Conservation (phyloP, 768 basidiomycete species). For the Cubamyces lactineus region DNA sequence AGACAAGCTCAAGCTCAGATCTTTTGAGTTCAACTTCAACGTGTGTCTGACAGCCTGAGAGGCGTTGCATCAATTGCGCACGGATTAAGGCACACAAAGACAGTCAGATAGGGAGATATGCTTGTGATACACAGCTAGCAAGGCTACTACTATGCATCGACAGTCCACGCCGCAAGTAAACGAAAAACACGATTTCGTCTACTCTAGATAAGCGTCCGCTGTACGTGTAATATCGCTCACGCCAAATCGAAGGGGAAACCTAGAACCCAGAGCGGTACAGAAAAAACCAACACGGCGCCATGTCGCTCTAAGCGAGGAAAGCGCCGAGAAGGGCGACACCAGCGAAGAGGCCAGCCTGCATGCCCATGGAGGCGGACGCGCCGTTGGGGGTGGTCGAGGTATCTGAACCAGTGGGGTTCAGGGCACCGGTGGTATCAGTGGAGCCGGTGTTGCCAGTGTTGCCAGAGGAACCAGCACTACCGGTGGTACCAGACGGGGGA, state of each 20-base stretch:
- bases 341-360: slow-evolving; percentile 39
- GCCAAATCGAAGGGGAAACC: background rate
- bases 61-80: no score
- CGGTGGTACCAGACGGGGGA: background rate
- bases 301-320: slow-evolving; percentile 35
- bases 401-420: slow-evolving; percentile 30
- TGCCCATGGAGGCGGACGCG: slow-evolving; percentile 35
- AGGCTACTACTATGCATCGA: slow-evolving; percentile 13
- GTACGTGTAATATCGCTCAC: slow-evolving; percentile 5
- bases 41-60: background rate
- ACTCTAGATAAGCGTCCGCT: background rate
- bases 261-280: background rate
- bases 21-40: background rate
- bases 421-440: slow-evolving; percentile 16
- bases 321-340: slow-evolving; percentile 41
- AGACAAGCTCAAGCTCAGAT: background rate
- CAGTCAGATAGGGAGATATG: background rate
- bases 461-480: background rate
- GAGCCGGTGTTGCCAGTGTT: slow-evolving; percentile 20
- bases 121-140: slow-evolving; percentile 9
- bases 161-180: background rate
- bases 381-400: slow-evolving; percentile 33
- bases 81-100: background rate
- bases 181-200: background rate
- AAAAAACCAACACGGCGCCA: background rate